Base-by-base conservation (phyloP, 169 alveolate species). In the Theileria sp. region DNA sequence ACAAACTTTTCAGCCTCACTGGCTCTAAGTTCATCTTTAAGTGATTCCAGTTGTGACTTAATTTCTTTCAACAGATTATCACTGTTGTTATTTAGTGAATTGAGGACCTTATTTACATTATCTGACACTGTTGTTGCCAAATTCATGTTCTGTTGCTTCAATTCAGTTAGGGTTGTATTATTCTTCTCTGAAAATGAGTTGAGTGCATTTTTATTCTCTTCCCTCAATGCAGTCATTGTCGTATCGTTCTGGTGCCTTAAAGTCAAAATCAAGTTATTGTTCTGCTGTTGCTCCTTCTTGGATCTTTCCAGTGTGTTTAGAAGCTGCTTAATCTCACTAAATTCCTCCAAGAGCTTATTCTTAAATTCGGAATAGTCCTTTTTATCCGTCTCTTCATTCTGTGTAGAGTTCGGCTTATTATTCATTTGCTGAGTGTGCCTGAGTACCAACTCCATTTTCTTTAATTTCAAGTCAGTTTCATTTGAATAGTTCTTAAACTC, bases 401-500 rank as follows among this genome's bases (percentile, higher is more conserved):
- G 51, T 23, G 50, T 56, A 19, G 38, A 36, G 38, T 73, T 34
- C 19, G 50, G 23, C 32, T 50, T 15, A 44, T 54, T 38, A 6
- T 79, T 61, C 28, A 15, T 56, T 17, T 79, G 64, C 68, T 28
- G 66, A 44, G 28, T 78, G 44, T 78, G 80, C 25, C 12, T 68
- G 23, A 38, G 67, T 8, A 21, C 67, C 12, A 58, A 19, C 13
- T 58, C 67, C 67, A 58, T 58, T 10, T 19, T 34, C 68, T 69
- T 65, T 28, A 34, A 28, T n/a, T 75, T 74, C 67, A 65, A 44
- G 68, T 54, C 60, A 30, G 54, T 34, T 61, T 75, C 73, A 34
- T 50, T 38, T 58, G 19, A 75, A 21, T 64, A 69, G 56, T 64
- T 76, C 28, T 80, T 71, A 36, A 80, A 26, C 68, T 36, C 65